These are phyloP conservation scores for Ganoderma resinaceum DNA, from an alignment of 1,284 basidiomycete genomes.

Conservation along the genomic window DNA sequence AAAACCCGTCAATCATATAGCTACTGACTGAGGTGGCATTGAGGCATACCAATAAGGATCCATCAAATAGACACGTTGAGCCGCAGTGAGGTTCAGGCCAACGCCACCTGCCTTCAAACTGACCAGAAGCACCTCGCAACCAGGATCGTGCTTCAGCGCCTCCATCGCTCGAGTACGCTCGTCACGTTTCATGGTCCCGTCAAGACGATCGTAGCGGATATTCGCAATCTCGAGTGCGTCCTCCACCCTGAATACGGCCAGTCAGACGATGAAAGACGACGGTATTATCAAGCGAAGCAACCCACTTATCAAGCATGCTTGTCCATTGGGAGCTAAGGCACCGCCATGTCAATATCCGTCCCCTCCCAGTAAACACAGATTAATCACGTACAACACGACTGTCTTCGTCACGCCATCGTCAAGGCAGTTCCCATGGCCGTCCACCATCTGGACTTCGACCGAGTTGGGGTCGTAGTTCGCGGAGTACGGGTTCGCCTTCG, in stretches of 20 bases:
- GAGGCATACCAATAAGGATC: conserved; percentile 87
- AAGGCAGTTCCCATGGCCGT: conserved; percentile 72
- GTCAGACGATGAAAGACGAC: conserved; percentile 25
- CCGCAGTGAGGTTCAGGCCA: conserved; percentile 93
- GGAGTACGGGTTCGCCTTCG: conserved; percentile 82
- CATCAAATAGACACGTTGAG: conserved; percentile 91
- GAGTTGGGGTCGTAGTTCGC: conserved; percentile 81
- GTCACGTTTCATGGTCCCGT: conserved; percentile 97
- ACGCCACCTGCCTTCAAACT: conserved; percentile 98
- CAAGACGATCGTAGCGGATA: conserved; percentile 89
- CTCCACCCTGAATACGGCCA: conserved; percentile 66
- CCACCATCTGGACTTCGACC: conserved; percentile 77
- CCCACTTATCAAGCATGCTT: conserved; percentile 90
- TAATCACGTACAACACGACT: conserved; percentile 84
- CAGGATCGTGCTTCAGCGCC: conserved; percentile 83
- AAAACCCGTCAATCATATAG: background rate
- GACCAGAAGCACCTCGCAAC: conserved; percentile 92
- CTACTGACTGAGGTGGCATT: background rate
- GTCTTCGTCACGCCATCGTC: conserved; percentile 82
- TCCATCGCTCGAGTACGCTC: conserved; percentile 92
- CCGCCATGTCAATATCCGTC: conserved; percentile 17
- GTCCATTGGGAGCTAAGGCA: conserved; percentile 90
- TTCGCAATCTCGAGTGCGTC: conserved; percentile 84
- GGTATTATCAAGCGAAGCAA: conserved; percentile 27
- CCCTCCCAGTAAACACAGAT: conserved; percentile 5